Evolutionary conservation across 768 basidiomycete species (phyloP).

Genomic region (Multifurca ochricompacta): DNA sequence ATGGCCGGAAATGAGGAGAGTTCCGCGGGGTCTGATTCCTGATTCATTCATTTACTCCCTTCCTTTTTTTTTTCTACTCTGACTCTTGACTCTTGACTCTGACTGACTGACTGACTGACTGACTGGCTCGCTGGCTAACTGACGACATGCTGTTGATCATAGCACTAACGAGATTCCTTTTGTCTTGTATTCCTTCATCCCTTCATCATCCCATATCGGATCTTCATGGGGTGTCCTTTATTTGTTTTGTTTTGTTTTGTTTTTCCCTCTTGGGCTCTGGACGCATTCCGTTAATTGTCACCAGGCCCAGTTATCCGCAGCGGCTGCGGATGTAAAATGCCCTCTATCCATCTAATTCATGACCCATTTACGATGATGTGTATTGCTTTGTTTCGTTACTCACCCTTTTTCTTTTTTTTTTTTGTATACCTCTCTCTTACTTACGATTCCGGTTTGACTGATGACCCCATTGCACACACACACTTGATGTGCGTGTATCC

Average conservation of each 20-base stretch:
- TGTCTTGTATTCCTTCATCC: not conserved
- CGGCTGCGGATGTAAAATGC: not conserved
- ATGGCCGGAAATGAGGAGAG: constrained; percentile 5
- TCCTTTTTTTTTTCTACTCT: not conserved
- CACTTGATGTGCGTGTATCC: constrained; percentile 7
- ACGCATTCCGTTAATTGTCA: not conserved
- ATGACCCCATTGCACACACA: too few relatives aligned
- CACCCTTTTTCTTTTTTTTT: not conserved
- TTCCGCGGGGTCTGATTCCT: constrained; percentile 20
- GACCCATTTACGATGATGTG: not conserved
- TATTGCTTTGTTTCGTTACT: not conserved
- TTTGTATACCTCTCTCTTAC: not conserved
- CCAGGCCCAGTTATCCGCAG: not conserved
- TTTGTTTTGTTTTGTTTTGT: too few relatives aligned
- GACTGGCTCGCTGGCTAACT: not conserved
- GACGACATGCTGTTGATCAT: not conserved
- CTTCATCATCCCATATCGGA: not conserved
- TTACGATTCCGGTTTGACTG: not conserved
- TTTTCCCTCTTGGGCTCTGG: too few relatives aligned
- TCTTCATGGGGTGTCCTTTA: not conserved
- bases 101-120: too few relatives aligned
- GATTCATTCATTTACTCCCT: constrained; percentile 2
- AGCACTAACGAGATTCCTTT: not conserved
- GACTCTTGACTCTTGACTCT: too few relatives aligned
- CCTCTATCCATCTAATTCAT: not conserved